Evolutionary conservation across 2,329 filamentous ascomycete species (phyloP).

Genomic region (Aspergillus nomiae): DNA sequence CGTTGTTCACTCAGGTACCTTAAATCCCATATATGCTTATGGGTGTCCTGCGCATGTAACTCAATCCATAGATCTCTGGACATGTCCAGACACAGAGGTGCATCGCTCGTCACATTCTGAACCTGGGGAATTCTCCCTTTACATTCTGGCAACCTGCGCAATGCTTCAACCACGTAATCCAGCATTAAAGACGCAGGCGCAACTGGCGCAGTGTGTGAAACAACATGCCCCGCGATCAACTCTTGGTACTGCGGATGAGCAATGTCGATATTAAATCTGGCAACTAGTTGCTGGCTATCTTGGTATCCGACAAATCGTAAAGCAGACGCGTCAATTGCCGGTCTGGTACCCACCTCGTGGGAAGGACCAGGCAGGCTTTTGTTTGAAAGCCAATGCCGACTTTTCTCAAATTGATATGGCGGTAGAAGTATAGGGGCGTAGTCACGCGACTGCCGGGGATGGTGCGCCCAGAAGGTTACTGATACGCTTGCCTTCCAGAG

Average conservation of each 20-base stretch:
- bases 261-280: slow-evolving; percentile 20
- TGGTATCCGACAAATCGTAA: slow-evolving; percentile 17
- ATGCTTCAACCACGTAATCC: slow-evolving; percentile 19
- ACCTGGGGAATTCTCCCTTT: slow-evolving; percentile 15
- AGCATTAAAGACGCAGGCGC: slow-evolving; percentile 20
- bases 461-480: slow-evolving; percentile 43
- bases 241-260: slow-evolving; percentile 13
- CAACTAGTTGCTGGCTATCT: slow-evolving; percentile 2
- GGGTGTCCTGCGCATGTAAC: not conserved
- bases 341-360: not conserved
- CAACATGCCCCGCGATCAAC: slow-evolving; percentile 18
- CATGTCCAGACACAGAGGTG: slow-evolving; percentile 17
- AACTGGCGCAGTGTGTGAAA: slow-evolving; percentile 17
- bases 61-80: slow-evolving; percentile 15
- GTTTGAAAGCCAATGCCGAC: slow-evolving; percentile 42
- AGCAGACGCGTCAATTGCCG: not conserved
- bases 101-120: slow-evolving; percentile 17
- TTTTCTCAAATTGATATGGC: slow-evolving; percentile 50
- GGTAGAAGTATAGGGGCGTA: slow-evolving; percentile 38
- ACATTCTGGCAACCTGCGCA: slow-evolving; percentile 16
- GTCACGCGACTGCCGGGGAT: slow-evolving; percentile 26
- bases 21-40: slow-evolving; percentile 14
- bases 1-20: slow-evolving; percentile 13
- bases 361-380: slow-evolving; percentile 9
- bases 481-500: slow-evolving; percentile 46